A percentile compares a stretch with the other conserved stretches of the same genome.
Evolutionary conservation across 2,329 filamentous ascomycete species (phyloP).

Genomic region (Thielaviopsis populi): DNA sequence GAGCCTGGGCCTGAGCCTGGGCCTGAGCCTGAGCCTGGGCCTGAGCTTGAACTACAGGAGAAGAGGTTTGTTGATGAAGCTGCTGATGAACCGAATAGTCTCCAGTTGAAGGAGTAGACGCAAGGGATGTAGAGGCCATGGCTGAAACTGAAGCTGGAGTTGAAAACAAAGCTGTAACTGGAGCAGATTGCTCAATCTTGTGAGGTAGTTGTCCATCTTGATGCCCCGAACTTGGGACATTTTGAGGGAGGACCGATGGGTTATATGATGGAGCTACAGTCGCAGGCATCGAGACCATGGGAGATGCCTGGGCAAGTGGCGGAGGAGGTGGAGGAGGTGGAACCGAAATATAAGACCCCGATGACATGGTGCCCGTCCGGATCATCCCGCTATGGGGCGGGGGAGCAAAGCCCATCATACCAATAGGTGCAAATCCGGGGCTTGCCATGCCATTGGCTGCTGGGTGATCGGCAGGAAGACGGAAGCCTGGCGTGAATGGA

Average conservation of each 20-base stretch:
- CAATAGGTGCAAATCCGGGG: conserved; percentile 31
- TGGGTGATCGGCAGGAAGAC: conserved; percentile 31
- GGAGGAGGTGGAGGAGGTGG: conserved; percentile 27
- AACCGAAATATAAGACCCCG: conserved; percentile 20
- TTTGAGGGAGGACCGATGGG: conserved; percentile 3
- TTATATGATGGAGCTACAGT: conserved; percentile 20
- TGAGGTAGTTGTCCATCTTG: conserved; percentile 5
- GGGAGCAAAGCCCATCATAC: conserved; percentile 24
- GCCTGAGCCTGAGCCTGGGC: conserved; percentile 2
- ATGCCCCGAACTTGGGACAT: conserved; percentile 8
- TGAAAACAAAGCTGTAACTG: conserved; percentile 16
- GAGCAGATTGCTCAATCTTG: not conserved
- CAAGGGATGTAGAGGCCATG: conserved; percentile 12
- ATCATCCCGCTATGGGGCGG: conserved; percentile 31
- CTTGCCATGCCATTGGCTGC: conserved; percentile 29
- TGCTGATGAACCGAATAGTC: conserved; percentile 53
- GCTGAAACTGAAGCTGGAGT: conserved; percentile 19
- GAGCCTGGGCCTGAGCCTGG: conserved; percentile 1
- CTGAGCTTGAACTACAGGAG: not conserved
- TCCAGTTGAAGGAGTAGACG: conserved; percentile 19
- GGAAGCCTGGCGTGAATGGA: conserved; percentile 38
- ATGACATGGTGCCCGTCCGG: conserved; percentile 35
- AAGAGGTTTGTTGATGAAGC: conserved; percentile 35
- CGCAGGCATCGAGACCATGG: conserved; percentile 12
- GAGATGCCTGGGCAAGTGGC: conserved; percentile 21